These are phyloP conservation scores for Oryza officinalis DNA, from an alignment of 176 grass and related monocot species.

Conservation along the genomic window DNA sequence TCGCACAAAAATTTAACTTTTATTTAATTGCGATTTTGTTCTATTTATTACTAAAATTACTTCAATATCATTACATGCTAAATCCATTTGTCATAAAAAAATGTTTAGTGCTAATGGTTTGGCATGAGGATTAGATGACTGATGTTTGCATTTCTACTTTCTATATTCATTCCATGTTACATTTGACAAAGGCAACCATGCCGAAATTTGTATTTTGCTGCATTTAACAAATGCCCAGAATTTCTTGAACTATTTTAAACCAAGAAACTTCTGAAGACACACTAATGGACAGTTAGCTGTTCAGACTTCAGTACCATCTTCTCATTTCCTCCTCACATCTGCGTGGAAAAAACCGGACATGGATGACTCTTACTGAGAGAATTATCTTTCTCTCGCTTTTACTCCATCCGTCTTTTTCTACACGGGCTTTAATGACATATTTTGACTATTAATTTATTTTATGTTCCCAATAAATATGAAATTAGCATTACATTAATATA, in stretches of 20 bases:
- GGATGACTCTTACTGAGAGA: background rate
- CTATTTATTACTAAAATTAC: background rate
- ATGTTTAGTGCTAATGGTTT: background rate
- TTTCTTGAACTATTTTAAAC: background rate
- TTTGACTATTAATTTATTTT: no score
- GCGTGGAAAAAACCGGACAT: background rate
- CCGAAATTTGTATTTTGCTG: no score
- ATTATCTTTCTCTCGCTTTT: background rate
- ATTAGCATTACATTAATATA: no score
- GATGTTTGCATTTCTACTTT: background rate
- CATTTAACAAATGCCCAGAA: no score
- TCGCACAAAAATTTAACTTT: background rate
- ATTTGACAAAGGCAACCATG: background rate
- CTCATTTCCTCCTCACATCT: background rate
- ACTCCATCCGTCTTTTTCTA: no score
- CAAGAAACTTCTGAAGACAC: slow-evolving; percentile 21
- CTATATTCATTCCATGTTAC: background rate
- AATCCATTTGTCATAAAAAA: background rate
- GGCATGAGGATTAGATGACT: no score
- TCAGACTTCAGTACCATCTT: background rate
- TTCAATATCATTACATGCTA: background rate
- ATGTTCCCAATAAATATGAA: no score
- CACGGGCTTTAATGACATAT: no score
- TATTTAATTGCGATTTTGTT: background rate
- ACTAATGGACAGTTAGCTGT: background rate